Percentiles rank a stretch among this genome's conserved stretches.
These are phyloP conservation scores for Ceratobasidium sp. DNA, from an alignment of 1,284 basidiomycete species.

Conservation along the genomic window DNA sequence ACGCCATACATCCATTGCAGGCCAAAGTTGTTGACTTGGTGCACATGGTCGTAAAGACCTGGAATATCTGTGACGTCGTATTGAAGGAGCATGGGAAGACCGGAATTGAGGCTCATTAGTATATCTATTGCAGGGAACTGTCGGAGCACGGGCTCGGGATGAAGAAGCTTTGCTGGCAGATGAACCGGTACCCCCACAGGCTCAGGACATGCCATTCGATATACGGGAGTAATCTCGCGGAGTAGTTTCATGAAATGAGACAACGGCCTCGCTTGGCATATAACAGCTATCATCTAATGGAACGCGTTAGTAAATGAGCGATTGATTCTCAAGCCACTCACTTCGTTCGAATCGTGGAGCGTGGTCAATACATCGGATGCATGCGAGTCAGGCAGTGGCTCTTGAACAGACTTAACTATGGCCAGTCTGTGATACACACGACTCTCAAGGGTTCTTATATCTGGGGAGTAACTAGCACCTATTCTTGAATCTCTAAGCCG, in stretches of 20 bases:
- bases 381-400: not conserved
- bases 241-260: not conserved
- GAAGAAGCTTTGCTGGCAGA: not conserved
- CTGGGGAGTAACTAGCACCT: not conserved
- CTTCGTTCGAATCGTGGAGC: conserved; percentile 1
- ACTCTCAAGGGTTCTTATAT: not conserved
- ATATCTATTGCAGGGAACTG: conserved; percentile 8
- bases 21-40: not conserved
- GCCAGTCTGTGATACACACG: not conserved
- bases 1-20: conserved; percentile 27
- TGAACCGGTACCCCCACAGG: not conserved
- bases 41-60: not conserved
- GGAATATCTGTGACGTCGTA: conserved; percentile 1
- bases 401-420: not conserved
- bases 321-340: not conserved
- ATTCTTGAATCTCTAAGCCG: not conserved
- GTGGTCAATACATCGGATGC: not conserved
- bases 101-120: not conserved
- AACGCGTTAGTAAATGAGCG: not conserved
- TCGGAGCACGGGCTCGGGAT: not conserved
- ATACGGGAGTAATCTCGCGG: conserved; percentile 7
- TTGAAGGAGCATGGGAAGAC: conserved; percentile 22
- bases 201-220: conserved; percentile 24
- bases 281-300: not conserved
- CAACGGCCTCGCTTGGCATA: not conserved